phyloP scores from a whole-genome alignment of 805 yeast species.

The Candida takata region DNA sequence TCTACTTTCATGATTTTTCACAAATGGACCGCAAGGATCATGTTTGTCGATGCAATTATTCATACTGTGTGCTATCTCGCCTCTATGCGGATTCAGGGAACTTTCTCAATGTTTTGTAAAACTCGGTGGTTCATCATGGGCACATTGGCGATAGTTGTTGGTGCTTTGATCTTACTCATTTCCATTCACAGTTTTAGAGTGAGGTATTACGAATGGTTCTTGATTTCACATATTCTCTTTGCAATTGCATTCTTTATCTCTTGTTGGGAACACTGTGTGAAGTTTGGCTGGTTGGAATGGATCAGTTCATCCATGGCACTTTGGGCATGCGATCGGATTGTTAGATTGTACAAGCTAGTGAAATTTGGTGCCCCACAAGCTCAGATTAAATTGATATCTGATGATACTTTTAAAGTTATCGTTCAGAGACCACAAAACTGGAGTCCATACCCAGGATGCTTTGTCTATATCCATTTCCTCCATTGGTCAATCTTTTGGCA shows the following conservation, averaged over 20 bases:
- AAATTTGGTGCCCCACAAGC: conserved; percentile 17
- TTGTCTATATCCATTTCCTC: conserved; percentile 50
- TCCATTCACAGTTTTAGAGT: conserved; percentile 41
- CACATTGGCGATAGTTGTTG: conserved; percentile 6
- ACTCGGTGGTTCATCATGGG: conserved; percentile 18
- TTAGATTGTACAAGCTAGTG: conserved; percentile 33
- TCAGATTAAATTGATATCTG: conserved; percentile 21
- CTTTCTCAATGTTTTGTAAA: neutral
- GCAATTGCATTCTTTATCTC: conserved; percentile 47
- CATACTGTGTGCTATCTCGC: conserved; percentile 27
- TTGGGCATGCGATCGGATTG: conserved; percentile 44
- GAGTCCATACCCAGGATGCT: conserved; percentile 47
- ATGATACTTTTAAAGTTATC: conserved; percentile 39
- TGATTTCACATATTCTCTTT: conserved; percentile 48
- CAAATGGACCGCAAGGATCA: conserved; percentile 51
- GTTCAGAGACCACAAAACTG: conserved; percentile 37
- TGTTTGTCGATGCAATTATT: conserved; percentile 35
- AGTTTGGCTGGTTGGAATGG: conserved; percentile 39
- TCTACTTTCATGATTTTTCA: conserved; percentile 62
- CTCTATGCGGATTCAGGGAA: conserved; percentile 3
- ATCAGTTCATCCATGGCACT: conserved; percentile 21
- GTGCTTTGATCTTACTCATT: conserved; percentile 7
- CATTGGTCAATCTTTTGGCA: conserved; percentile 51
- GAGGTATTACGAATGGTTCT: conserved; percentile 52
- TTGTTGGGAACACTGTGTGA: conserved; percentile 52